phyloP scores from a whole-genome alignment of 169 alveolate genomes.

The Cyclospora cayetanensis region DNA sequence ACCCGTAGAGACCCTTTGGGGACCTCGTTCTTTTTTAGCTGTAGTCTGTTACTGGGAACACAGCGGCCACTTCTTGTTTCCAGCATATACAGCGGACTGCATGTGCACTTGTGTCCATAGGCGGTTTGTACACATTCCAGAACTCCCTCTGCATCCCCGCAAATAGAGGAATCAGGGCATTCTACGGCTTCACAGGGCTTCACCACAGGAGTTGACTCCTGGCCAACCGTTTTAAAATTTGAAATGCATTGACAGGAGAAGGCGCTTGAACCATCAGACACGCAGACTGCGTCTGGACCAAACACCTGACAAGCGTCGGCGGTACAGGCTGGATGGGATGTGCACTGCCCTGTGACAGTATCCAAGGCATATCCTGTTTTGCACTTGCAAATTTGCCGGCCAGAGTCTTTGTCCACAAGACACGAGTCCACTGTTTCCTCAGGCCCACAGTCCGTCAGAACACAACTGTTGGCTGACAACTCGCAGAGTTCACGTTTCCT shows the following conservation, averaged over 20 bases:
- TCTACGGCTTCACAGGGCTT: slow-evolving; percentile 52
- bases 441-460: slow-evolving; percentile 12
- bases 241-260: slow-evolving; percentile 46
- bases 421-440: slow-evolving; percentile 27
- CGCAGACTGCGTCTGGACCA: slow-evolving; percentile 45
- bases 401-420: slow-evolving; percentile 38
- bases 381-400: slow-evolving; percentile 48
- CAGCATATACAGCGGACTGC: neutral
- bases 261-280: slow-evolving; percentile 26
- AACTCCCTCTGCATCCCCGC: slow-evolving; percentile 1
- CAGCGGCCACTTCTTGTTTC: neutral
- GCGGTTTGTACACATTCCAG: slow-evolving; percentile 26
- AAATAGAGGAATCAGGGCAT: slow-evolving; percentile 42
- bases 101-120: neutral
- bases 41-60: neutral
- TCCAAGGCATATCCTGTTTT: slow-evolving; percentile 43
- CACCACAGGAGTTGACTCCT: slow-evolving; percentile 33
- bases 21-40: neutral
- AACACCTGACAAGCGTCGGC: slow-evolving; percentile 14
- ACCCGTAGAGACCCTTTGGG: slow-evolving; percentile 24
- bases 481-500: slow-evolving; percentile 52
- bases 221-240: neutral
- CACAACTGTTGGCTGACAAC: neutral
- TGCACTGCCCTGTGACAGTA: slow-evolving; percentile 28
- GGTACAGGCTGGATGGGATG: slow-evolving; percentile 32